Base-by-base conservation (phyloP, 306 rosid species). In the Cucumis melo region DNA sequence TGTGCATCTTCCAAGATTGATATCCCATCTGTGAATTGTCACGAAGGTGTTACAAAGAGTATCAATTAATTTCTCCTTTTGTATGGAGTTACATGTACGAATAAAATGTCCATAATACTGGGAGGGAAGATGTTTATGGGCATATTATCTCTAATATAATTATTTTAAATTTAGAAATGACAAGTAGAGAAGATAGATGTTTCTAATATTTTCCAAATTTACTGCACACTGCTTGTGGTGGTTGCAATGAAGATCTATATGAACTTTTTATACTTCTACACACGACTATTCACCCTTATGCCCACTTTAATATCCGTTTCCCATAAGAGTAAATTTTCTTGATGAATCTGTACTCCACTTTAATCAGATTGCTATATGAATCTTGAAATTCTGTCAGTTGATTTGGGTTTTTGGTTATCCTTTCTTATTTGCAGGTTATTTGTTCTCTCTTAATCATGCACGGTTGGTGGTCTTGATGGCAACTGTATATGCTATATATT, bases 361-460 rank as follows among this genome's bases (percentile, higher is more conserved):
- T 32, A 38, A 65, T 39, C 51, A 21, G 14, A 48, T 71, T 71
- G 58, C 54, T 46, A 1, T 34, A 42, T 65, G 79, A 63, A 41
- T 51, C 46, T 17, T 51, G 57, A 29, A 42, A 23, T 53, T 55
- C 36, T 32, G 36, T 34, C 42, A n/a, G 27, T 74, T 74, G 23
- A 23, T 53, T 74, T 55, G 20, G 8, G 55, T 16, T 38, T 75
- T n/a, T 23, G 36, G 56, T 76, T 75, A 73, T 64, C 20, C 21
- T 20, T 60, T 60, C 61, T 58, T 76, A 24, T 80, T 62, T 89
- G 87, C 86, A 95, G 99, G 99, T 75, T 95, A 89, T 82, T 85
- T 95, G 78, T 92, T 92, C 89, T 92, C 98, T 86, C 84, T 85
- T 56, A 95, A 92, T 82, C 99, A 90, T 86, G 98, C 99, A 74